Percentiles rank a stretch among this genome's conserved stretches.
These are phyloP conservation scores for Pythium dissotocum DNA, from an alignment of 352 stramenopile species.

Conservation along the genomic window DNA sequence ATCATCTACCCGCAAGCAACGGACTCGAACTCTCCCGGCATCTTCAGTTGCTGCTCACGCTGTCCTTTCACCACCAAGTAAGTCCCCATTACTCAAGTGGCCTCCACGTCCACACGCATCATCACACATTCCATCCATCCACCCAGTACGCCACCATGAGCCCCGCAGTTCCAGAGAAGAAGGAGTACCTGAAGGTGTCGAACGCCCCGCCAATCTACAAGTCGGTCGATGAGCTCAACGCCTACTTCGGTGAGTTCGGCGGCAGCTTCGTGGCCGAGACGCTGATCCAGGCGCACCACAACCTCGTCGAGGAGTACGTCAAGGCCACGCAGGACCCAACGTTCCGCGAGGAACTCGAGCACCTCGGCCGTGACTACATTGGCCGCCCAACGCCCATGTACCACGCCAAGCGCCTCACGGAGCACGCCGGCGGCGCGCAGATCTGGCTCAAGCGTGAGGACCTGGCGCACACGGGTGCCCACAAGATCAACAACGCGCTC, in stretches of 20 bases:
- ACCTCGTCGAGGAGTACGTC: slow-evolving; percentile 94
- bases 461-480: slow-evolving; percentile 96
- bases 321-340: slow-evolving; percentile 93
- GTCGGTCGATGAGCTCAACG: slow-evolving; percentile 58
- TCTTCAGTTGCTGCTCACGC: neutral
- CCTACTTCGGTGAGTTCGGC: slow-evolving; percentile 94
- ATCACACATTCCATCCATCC: too few species aligned
- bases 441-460: slow-evolving; percentile 99
- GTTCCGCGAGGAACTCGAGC: slow-evolving; percentile 95
- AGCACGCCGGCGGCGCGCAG: slow-evolving; percentile 89
- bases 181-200: slow-evolving; percentile 62
- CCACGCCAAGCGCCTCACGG: slow-evolving; percentile 94
- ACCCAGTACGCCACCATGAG: slow-evolving; percentile 25
- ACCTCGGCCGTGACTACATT: slow-evolving; percentile 94
- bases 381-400: slow-evolving; percentile 96
- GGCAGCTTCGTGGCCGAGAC: slow-evolving; percentile 98
- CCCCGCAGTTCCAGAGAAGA: slow-evolving; percentile 18
- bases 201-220: slow-evolving; percentile 78
- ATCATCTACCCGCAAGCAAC: slow-evolving; percentile 4
- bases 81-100: slow-evolving; percentile 10
- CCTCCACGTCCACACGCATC: neutral
- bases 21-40: slow-evolving; percentile 1
- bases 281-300: slow-evolving; percentile 94
- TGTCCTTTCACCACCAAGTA: neutral
- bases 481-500: slow-evolving; percentile 99